Base-by-base conservation (phyloP, 331 rosid genomes). In the Rhamnella rubrinervis region DNA sequence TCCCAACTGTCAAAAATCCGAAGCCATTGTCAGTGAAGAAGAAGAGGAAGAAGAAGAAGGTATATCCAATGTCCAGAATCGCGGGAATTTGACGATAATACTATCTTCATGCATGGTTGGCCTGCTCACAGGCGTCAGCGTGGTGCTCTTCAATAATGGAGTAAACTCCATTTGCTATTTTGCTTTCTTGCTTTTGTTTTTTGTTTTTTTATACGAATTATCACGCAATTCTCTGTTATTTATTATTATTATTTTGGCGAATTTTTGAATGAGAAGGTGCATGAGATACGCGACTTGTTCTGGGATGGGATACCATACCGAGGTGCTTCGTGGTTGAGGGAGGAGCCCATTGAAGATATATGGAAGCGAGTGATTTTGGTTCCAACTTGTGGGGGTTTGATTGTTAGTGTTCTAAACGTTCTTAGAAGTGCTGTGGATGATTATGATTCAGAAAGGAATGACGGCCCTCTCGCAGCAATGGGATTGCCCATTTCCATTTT, bases 241-340 rank as follows among this genome's bases (percentile, higher is more conserved):
- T 59, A 55, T 17, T 23, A 23, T 47, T 35, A 35, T 11, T 25
- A 4, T 5, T 68, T 40, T 21, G 23, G 23, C 46, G 1, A 13
- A 55, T 47, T 65, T 17, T 7, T 37, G 21, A 14, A 63, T 65
- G 67, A 51, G 35, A 46, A 89, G 98, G 96, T 88, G 6, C 95
- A 82, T 71, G 97, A 86, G 80, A 85, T 90, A 65, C 90, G 92
- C 65, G 96, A 82, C 65, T 83, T 84, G 39, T 76, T 69, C 25
- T 93, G 97, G 97, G 95, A 83, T 80, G 97, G 97, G 75, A 84
- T 88, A 40, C 97, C 97, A 25, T 38, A 59, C 39, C 78, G 88
- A 71, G 97, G 98, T 16, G 96, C 97, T 6, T 90, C 95, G 5
- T 93, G 97, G 95, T 75, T 93, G 75, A 81, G 95, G 78, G 97